Conservation (phyloP, 176 grass and related monocot species). For the Elaeis guineensis region DNA sequence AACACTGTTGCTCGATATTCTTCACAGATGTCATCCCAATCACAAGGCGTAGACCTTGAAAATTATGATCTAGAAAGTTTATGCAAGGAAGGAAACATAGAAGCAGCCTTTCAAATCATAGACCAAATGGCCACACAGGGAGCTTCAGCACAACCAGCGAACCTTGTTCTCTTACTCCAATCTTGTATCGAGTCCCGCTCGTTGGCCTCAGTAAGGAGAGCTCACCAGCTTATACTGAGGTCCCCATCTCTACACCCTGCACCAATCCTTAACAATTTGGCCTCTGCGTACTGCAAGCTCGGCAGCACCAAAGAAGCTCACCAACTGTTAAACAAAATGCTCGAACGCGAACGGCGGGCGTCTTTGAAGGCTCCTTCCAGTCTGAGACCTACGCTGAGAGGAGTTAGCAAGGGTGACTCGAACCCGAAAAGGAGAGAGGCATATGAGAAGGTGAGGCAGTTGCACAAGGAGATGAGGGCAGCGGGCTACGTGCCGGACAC, state of each 20-base stretch:
- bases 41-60: no score
- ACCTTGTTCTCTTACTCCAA: constrained; percentile 30
- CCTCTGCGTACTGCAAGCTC: constrained; percentile 57
- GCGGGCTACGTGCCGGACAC: constrained; percentile 80
- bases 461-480: constrained; percentile 66
- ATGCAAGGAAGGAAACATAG: constrained; percentile 15
- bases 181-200: constrained; percentile 37
- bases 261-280: constrained; percentile 29
- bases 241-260: neutral
- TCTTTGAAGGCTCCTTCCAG: no score
- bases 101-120: constrained; percentile 33
- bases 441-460: constrained; percentile 53
- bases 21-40: no score
- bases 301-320: constrained; percentile 38
- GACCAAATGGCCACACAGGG: constrained; percentile 34
- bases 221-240: constrained; percentile 32
- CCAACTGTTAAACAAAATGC: constrained; percentile 27
- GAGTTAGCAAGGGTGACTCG: neutral
- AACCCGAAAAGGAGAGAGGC: constrained; percentile 49
- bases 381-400: no score
- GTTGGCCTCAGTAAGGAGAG: constrained; percentile 30
- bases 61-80: constrained; percentile 16
- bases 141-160: constrained; percentile 1
- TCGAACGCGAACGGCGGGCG: neutral
- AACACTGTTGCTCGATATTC: no score